These are phyloP conservation scores for Suhomyces wounanorum DNA, from an alignment of 1,139 yeast species.

Conservation along the genomic window DNA sequence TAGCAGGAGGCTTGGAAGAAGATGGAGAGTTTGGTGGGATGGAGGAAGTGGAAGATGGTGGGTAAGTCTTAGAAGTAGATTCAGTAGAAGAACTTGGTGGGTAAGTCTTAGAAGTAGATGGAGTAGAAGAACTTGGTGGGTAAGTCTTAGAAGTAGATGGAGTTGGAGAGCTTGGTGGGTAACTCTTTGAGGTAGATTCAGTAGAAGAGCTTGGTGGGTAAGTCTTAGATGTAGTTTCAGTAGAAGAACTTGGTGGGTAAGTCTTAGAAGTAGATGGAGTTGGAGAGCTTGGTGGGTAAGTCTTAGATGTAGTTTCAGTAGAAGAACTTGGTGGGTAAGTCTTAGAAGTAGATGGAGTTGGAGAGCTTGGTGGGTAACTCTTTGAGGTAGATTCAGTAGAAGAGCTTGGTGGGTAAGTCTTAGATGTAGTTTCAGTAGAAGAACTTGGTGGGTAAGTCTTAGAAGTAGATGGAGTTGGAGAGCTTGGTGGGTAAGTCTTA, in stretches of 20 bases:
- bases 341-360: background rate
- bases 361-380: background rate
- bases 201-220: background rate
- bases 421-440: background rate
- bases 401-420: background rate
- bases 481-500: background rate
- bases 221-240: too few relatives aligned
- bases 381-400: too few relatives aligned
- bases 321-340: background rate
- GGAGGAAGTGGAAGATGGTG: slow-evolving; percentile 4
- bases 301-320: too few relatives aligned
- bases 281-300: background rate
- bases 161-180: background rate
- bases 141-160: background rate
- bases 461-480: slow-evolving; percentile 3
- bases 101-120: background rate
- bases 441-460: background rate
- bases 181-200: background rate
- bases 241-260: background rate
- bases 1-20: slow-evolving; percentile 6
- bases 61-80: background rate
- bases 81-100: background rate
- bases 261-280: background rate
- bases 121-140: slow-evolving; percentile 2
- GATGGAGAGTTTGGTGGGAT: background rate